A percentile compares a stretch with the other conserved stretches of the same genome.
These are phyloP conservation scores for Corchorus olitorius DNA, from an alignment of 345 rosid genomes.

Conservation along the genomic window DNA sequence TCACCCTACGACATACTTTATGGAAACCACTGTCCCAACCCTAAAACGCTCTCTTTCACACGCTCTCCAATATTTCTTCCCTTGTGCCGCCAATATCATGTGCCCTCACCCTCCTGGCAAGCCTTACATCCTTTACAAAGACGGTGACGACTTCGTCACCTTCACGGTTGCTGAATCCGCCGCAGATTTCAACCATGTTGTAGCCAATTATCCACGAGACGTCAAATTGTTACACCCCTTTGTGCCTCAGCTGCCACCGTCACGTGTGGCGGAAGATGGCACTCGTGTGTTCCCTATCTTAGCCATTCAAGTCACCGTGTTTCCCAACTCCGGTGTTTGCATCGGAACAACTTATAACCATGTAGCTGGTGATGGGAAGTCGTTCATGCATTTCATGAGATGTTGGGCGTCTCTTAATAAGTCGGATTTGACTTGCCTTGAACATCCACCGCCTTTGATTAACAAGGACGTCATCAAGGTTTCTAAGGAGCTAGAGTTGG, in stretches of 20 bases:
- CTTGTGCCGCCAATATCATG: slow-evolving; percentile 34
- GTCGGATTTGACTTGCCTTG: background rate
- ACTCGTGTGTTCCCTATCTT: slow-evolving; percentile 21
- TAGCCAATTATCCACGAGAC: no score
- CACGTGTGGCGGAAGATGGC: background rate
- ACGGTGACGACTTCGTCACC: slow-evolving; percentile 33
- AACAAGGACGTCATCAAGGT: slow-evolving; percentile 30
- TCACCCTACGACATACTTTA: slow-evolving; percentile 33
- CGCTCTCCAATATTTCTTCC: slow-evolving; percentile 50
- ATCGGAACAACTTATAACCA: slow-evolving; percentile 30
- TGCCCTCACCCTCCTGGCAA: slow-evolving; percentile 29
- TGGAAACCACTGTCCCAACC: slow-evolving; percentile 31
- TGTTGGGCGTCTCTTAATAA: slow-evolving; percentile 37
- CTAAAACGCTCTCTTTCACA: slow-evolving; percentile 48
- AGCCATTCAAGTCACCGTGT: slow-evolving; percentile 14
- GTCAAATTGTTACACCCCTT: slow-evolving; percentile 22
- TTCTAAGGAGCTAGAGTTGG: slow-evolving; percentile 23
- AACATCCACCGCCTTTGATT: slow-evolving; percentile 14
- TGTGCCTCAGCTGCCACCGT: slow-evolving; percentile 32
- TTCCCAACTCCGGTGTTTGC: slow-evolving; percentile 38
- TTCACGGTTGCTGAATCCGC: slow-evolving; percentile 11
- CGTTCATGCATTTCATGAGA: slow-evolving; percentile 34
- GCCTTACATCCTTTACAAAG: slow-evolving; percentile 36
- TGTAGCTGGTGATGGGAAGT: slow-evolving; percentile 37
- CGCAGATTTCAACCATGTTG: no score